Percentiles rank a stretch among this genome's conserved stretches.
These are phyloP conservation scores for Exsudoporus floridanus DNA, from an alignment of 1,284 basidiomycete species.

Conservation along the genomic window DNA sequence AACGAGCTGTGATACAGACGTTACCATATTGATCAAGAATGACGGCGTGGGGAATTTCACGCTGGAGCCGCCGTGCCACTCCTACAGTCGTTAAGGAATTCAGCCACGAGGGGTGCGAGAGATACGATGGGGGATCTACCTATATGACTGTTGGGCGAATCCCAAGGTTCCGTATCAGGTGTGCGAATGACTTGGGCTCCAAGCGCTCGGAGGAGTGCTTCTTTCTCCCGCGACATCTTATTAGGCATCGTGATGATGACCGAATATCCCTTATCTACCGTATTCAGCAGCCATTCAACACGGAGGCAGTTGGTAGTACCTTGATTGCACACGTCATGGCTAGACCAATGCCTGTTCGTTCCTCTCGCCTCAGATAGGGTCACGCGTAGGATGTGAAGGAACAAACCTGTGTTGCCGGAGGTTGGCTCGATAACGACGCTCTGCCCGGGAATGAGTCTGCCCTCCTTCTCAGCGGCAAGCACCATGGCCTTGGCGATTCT, in stretches of 20 bases:
- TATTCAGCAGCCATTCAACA: slow-evolving; percentile 62
- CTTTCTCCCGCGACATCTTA: slow-evolving; percentile 98
- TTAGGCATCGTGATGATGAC: slow-evolving; percentile 95
- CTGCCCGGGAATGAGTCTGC: slow-evolving; percentile 82
- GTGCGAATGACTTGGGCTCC: slow-evolving; percentile 95
- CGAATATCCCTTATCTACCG: slow-evolving; percentile 82
- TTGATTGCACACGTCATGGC: slow-evolving; percentile 91
- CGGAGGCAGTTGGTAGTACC: slow-evolving; percentile 44
- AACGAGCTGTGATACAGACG: slow-evolving; percentile 40
- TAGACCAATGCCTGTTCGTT: slow-evolving; percentile 75
- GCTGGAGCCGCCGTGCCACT: slow-evolving; percentile 75
- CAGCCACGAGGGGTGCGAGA: slow-evolving; percentile 62
- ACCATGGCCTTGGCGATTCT: slow-evolving; percentile 98
- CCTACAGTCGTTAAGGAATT: slow-evolving; percentile 82
- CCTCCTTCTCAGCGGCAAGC: slow-evolving; percentile 85
- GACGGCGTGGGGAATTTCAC: slow-evolving; percentile 80
- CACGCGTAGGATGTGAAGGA: not conserved
- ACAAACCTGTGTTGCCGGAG: slow-evolving; percentile 89
- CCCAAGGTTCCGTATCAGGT: slow-evolving; percentile 86
- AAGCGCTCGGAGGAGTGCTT: slow-evolving; percentile 85
- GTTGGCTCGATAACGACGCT: slow-evolving; percentile 94
- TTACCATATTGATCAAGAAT: slow-evolving; percentile 92
- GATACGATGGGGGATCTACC: slow-evolving; percentile 54
- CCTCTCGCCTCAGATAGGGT: not conserved
- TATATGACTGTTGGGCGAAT: slow-evolving; percentile 86